Evolutionary conservation across 306 rosid genomes (phyloP).

Genomic region (Cicer arietinum): DNA sequence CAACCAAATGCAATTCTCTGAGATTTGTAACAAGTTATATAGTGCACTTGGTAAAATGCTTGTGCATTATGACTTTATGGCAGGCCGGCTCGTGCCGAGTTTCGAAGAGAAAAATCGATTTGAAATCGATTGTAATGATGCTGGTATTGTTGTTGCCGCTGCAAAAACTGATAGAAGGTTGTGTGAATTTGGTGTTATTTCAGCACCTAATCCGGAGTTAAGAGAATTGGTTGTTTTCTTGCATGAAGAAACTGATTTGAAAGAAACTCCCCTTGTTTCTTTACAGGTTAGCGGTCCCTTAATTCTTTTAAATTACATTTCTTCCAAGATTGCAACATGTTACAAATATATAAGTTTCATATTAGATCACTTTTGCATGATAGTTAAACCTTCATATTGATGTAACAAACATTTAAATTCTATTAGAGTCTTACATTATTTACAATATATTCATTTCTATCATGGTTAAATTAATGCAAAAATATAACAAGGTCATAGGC

Average conservation of each 20-base stretch:
- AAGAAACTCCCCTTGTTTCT: slow-evolving; percentile 49
- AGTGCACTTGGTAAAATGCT: slow-evolving; percentile 46
- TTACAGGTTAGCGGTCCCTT: slow-evolving; percentile 49
- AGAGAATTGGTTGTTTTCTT: slow-evolving; percentile 52
- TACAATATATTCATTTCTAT: too few relatives aligned
- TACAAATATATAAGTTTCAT: slow-evolving; percentile 8
- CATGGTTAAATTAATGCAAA: too few relatives aligned
- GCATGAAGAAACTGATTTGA: slow-evolving; percentile 40
- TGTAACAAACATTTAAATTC: too few relatives aligned
- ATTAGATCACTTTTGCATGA: not conserved
- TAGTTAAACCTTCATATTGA: too few relatives aligned
- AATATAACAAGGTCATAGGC: too few relatives aligned
- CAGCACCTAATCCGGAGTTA: slow-evolving; percentile 50
- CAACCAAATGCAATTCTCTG: slow-evolving; percentile 43
- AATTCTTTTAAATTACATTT: not conserved
- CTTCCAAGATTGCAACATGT: not conserved
- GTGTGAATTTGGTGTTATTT: slow-evolving; percentile 51
- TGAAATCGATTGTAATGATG: slow-evolving; percentile 63
- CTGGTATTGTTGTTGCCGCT: slow-evolving; percentile 54
- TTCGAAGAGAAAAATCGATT: slow-evolving; percentile 43
- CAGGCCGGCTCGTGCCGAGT: slow-evolving; percentile 52
- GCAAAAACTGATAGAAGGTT: slow-evolving; percentile 50
- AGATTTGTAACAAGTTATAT: slow-evolving; percentile 48
- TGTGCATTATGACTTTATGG: slow-evolving; percentile 58
- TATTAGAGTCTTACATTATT: too few relatives aligned